Evolutionary conservation across 805 yeast genomes (phyloP), one percentile per base, ranked within the genome.

Genomic region (Kregervanrija delftensis): DNA sequence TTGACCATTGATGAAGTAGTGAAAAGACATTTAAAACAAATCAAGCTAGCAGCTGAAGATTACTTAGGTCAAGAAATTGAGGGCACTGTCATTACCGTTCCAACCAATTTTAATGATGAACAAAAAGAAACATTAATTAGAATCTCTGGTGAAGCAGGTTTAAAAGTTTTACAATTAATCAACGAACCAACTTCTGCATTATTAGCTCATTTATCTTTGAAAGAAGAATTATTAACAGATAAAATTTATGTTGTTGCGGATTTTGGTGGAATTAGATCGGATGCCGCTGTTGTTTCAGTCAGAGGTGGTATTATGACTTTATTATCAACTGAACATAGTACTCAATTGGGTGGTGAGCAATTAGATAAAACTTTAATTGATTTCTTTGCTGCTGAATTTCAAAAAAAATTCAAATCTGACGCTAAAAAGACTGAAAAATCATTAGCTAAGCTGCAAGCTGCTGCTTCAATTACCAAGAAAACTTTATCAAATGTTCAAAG

Each of bases 261-360:
- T 67, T 86, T 93, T 59, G 99, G 99, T 65, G 97, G 96, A 61
- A 76, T 89, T 56, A 79, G 98, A 69, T 83, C 96, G 36, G 98
- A 93, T 63, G 96, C 90, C 50, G 96, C 98, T 48, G 90, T 93
- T 42, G 72, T 93, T 57, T 81, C 97, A 35, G 86, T 83, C 43
- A 82, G 97, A 72, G 96, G 96, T 52, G 99, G 99, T 59, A 78
- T 93, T 54, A 75, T 86, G 69, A 91, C 99, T 45, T 73, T 88
- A 39, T 73, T 93, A 56, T 83, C 95, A 48, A 87, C 96, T 53
- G 79, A 80, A 47, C 96, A 89, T 61, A 85, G 86, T 64, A 72
- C 72, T 56, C 80, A 77, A 44, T 76, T 93, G 49, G 98, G 98
- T 60, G 99, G 99, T 65, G 84, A 80, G 57, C 72, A 79, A 62